A percentile compares a stretch with the other conserved stretches of the same genome.
These are phyloP conservation scores for Rubus idaeus DNA, from an alignment of 306 rosid species.

Conservation along the genomic window DNA sequence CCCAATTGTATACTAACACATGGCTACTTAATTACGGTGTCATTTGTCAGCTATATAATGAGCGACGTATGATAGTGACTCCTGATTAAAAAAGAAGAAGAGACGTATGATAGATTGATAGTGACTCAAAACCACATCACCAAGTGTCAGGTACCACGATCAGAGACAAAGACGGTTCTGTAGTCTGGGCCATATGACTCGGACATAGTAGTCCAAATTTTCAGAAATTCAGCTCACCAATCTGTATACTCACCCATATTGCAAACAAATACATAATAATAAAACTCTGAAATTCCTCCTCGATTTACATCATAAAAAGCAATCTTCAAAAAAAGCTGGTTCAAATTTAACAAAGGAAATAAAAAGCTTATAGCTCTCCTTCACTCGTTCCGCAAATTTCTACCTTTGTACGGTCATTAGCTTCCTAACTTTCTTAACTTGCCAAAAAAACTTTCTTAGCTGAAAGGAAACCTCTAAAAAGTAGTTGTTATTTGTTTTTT, in stretches of 20 bases:
- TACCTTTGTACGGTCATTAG: background rate
- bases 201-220: background rate
- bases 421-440: background rate
- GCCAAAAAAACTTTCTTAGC: background rate
- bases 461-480: background rate
- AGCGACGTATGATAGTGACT: too few species aligned
- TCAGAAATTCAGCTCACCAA: background rate
- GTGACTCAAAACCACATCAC: too few species aligned
- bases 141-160: background rate
- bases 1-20: too few species aligned
- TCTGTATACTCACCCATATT: background rate
- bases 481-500: background rate
- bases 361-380: background rate
- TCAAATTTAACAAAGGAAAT: conserved; percentile 12
- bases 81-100: too few species aligned
- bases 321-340: background rate
- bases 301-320: background rate
- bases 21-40: too few species aligned
- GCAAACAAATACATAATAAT: background rate
- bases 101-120: background rate
- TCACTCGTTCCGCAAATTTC: conserved; percentile 8
- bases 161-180: background rate
- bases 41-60: background rate
- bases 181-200: background rate
- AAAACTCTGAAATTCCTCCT: background rate